Percentiles rank a stretch among this genome's conserved stretches.
Conservation (phyloP, 495 filamentous ascomycete species). For the Penicillium psychrofluorescens region DNA sequence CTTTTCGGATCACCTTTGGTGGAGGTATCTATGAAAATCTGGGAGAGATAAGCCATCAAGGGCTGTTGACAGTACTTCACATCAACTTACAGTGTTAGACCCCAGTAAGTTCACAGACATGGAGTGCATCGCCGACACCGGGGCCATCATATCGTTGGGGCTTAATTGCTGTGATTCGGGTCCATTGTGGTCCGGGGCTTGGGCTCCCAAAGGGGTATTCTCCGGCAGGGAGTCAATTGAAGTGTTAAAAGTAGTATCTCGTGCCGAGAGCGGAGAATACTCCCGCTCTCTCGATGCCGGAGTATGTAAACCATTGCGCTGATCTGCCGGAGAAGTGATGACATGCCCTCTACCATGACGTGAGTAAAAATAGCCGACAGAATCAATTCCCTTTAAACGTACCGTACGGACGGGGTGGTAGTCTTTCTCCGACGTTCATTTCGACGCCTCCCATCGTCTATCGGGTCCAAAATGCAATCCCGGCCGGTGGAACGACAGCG, state of each 20-base stretch:
- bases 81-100: slow-evolving; percentile 11
- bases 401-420: slow-evolving; percentile 17
- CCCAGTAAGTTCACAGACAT: slow-evolving; percentile 38
- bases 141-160: slow-evolving; percentile 38
- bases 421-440: slow-evolving; percentile 20
- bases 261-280: slow-evolving; percentile 18
- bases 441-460: slow-evolving; percentile 22
- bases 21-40: slow-evolving; percentile 34
- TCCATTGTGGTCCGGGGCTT: slow-evolving; percentile 19
- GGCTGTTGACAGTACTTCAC: slow-evolving; percentile 9
- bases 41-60: too few species aligned
- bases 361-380: neutral
- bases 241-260: slow-evolving; percentile 17
- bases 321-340: slow-evolving; percentile 19
- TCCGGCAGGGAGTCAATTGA: slow-evolving; percentile 24
- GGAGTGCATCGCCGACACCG: slow-evolving; percentile 31
- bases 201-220: slow-evolving; percentile 13
- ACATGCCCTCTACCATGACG: slow-evolving; percentile 12
- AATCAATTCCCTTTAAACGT: neutral
- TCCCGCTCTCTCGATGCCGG: slow-evolving; percentile 25
- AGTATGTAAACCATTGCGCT: slow-evolving; percentile 18
- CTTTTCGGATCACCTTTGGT: slow-evolving; percentile 24
- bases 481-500: slow-evolving; percentile 31
- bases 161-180: slow-evolving; percentile 33
- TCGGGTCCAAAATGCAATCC: slow-evolving; percentile 35